A percentile compares a stretch with the other conserved stretches of the same genome.
These are phyloP conservation scores for Handroanthus guayacan DNA, from an alignment of 257 asterid species.

Conservation along the genomic window DNA sequence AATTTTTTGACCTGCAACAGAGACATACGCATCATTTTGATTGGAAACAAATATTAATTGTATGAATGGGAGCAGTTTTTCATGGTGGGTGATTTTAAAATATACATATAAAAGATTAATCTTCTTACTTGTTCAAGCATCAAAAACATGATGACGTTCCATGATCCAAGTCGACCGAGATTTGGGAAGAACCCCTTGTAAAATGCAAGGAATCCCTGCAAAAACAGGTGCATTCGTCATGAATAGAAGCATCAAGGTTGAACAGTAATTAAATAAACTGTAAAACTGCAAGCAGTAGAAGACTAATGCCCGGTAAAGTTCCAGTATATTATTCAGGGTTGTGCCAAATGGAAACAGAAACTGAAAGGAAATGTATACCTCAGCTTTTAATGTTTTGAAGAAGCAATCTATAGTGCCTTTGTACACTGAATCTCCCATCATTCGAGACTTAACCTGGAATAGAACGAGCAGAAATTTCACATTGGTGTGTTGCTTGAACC, in stretches of 20 bases:
- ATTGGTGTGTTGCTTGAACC: not conserved
- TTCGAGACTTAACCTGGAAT: constrained; percentile 87
- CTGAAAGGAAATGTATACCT: constrained; percentile 55
- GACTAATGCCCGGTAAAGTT: constrained; percentile 2
- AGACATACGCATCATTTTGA: constrained; percentile 24
- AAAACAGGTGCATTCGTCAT: not conserved
- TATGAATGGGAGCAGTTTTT: constrained; percentile 1
- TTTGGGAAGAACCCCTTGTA: constrained; percentile 92
- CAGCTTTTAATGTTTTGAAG: constrained; percentile 71
- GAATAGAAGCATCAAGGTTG: constrained; percentile 24
- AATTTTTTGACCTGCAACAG: constrained; percentile 66
- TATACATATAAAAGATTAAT: constrained; percentile 22
- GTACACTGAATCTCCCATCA: constrained; percentile 93
- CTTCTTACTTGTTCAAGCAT: constrained; percentile 76
- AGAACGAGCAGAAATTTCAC: constrained; percentile 28
- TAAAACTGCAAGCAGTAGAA: constrained; percentile 26
- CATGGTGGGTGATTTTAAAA: not conserved
- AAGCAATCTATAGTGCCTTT: constrained; percentile 80
- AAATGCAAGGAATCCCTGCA: constrained; percentile 81
- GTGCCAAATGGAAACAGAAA: constrained; percentile 30
- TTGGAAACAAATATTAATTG: not conserved
- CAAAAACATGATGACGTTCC: constrained; percentile 92
- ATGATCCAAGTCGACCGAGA: constrained; percentile 77
- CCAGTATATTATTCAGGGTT: constrained; percentile 2
- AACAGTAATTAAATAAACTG: not conserved